Conservation (phyloP, 192 early-diverging fungal species). For the Jimgerdemannia lactiflua region DNA sequence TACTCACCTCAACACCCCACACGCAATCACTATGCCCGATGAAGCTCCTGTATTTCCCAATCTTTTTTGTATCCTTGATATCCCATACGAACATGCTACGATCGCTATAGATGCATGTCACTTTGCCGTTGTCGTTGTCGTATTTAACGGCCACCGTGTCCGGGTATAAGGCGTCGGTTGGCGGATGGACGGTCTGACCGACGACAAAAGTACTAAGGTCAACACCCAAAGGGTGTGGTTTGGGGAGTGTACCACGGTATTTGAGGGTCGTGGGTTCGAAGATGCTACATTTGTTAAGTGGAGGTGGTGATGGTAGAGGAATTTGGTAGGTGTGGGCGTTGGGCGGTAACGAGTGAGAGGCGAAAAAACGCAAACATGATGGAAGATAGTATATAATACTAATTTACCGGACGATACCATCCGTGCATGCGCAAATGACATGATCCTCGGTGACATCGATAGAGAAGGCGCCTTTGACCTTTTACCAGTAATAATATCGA, state of each 20-base stretch:
- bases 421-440: conserved; percentile 70
- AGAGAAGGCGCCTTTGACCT: conserved; percentile 64
- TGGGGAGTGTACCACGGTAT: conserved; percentile 69
- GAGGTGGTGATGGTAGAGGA: no score
- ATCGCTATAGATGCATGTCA: conserved; percentile 71
- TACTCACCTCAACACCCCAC: conserved; percentile 78
- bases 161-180: conserved; percentile 43
- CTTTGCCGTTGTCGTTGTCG: conserved; percentile 40
- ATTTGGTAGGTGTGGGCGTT: no score
- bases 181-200: conserved; percentile 9
- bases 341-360: neutral
- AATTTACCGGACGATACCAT: conserved; percentile 67
- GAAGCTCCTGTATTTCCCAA: conserved; percentile 57
- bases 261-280: conserved; percentile 71
- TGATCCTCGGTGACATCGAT: conserved; percentile 53
- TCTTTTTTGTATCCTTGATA: conserved; percentile 51
- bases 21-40: conserved; percentile 73
- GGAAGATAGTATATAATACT: neutral
- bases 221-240: conserved; percentile 62
- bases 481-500: neutral
- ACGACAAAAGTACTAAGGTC: conserved; percentile 33
- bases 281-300: conserved; percentile 40
- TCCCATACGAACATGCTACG: conserved; percentile 75
- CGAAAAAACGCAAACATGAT: no score
- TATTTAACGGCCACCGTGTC: conserved; percentile 60